Conservation (phyloP, 192 early-diverging fungal species). For the Mortierella antarctica region DNA sequence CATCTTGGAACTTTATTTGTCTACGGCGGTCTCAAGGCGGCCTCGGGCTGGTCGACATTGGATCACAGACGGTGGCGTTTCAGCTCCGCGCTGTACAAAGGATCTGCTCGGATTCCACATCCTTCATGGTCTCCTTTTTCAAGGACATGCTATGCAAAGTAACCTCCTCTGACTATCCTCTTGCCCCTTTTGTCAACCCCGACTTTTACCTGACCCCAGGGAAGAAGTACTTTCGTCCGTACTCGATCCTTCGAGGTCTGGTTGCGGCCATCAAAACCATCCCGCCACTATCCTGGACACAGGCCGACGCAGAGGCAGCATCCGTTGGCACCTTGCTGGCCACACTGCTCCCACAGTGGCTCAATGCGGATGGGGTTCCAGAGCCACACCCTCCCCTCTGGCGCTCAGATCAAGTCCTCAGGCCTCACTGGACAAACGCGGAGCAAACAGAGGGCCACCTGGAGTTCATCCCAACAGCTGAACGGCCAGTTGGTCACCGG, state of each 20-base stretch:
- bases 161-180: not conserved
- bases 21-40: not conserved
- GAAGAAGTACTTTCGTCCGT: not conserved
- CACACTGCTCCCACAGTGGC: not conserved
- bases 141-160: not conserved
- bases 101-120: constrained; percentile 3
- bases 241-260: not conserved
- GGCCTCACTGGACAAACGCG: not conserved
- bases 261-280: not conserved
- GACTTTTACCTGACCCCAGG: not conserved
- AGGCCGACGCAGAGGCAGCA: not conserved
- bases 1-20: constrained; percentile 1
- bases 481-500: not conserved
- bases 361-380: constrained; percentile 5
- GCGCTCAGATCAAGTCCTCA: not conserved
- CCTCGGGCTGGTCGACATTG: constrained; percentile 2
- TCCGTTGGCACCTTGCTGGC: not conserved
- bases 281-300: not conserved
- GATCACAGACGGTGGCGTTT: not conserved
- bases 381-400: too few species aligned
- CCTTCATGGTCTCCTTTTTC: constrained; percentile 7
- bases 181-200: not conserved
- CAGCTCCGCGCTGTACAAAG: constrained; percentile 1
- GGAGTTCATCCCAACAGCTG: not conserved
- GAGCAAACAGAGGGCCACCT: not conserved